Evolutionary conservation across 2,329 filamentous ascomycete species (phyloP).

Genomic region (Fusarium sambucinum): DNA sequence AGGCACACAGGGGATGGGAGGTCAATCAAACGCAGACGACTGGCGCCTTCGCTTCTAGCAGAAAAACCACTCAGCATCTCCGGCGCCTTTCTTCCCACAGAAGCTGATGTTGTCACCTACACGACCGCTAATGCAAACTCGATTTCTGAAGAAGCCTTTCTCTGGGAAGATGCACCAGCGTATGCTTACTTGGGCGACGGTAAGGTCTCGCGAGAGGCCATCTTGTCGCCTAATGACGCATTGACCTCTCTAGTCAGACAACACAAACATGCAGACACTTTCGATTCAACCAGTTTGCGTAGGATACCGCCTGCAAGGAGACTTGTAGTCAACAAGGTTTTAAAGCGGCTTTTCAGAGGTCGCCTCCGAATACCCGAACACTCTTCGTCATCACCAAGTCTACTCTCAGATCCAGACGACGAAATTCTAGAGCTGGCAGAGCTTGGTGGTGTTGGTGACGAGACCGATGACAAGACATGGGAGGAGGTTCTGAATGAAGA

Average conservation of each 20-base stretch:
- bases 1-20: slow-evolving; percentile 19
- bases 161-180: slow-evolving; percentile 40
- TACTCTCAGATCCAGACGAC: slow-evolving; percentile 18
- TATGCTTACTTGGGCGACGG: slow-evolving; percentile 55
- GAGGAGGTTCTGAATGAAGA: slow-evolving; percentile 67
- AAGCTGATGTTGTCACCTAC: slow-evolving; percentile 39
- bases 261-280: slow-evolving; percentile 39
- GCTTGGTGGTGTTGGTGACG: slow-evolving; percentile 41
- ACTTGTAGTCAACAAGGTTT: slow-evolving; percentile 56
- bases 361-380: slow-evolving; percentile 40
- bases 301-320: slow-evolving; percentile 58
- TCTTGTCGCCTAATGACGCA: slow-evolving; percentile 41
- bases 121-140: not conserved
- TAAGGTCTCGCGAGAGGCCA: slow-evolving; percentile 41
- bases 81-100: slow-evolving; percentile 43
- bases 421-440: slow-evolving; percentile 32
- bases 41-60: slow-evolving; percentile 45
- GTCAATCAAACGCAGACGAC: slow-evolving; percentile 47
- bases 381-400: slow-evolving; percentile 26
- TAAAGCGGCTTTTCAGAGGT: slow-evolving; percentile 57
- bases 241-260: slow-evolving; percentile 45
- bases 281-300: slow-evolving; percentile 46
- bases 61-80: slow-evolving; percentile 32
- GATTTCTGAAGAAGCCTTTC: slow-evolving; percentile 4
- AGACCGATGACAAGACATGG: slow-evolving; percentile 67